phyloP scores from a whole-genome alignment of 2,329 filamentous ascomycete species.

The Clarireedia sp. region DNA sequence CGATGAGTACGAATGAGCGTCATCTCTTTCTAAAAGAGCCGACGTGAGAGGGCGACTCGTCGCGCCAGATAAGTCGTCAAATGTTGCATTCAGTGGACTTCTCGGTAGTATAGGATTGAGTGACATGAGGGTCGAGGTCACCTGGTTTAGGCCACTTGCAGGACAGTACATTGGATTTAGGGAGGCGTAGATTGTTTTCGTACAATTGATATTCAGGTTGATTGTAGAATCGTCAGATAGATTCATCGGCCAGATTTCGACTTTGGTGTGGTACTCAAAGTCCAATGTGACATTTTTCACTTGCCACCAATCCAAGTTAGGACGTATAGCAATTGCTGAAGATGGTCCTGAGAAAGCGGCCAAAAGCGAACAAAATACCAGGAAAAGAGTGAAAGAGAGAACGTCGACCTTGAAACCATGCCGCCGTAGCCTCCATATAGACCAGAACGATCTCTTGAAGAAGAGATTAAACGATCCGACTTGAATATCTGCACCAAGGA shows the following conservation, averaged over 20 bases:
- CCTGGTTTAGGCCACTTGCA: neutral
- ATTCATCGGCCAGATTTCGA: neutral
- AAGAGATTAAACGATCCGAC: neutral
- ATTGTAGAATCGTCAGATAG: no score
- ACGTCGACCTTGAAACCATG: neutral
- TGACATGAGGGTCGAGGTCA: neutral
- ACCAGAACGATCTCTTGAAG: neutral
- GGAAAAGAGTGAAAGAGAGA: neutral
- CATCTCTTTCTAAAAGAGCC: neutral
- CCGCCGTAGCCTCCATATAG: neutral
- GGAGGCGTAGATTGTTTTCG: no score
- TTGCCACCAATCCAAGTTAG: neutral
- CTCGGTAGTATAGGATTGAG: neutral
- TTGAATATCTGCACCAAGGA: neutral
- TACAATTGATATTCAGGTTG: no score
- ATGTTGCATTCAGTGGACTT: neutral
- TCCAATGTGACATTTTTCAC: neutral
- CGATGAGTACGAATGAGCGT: neutral
- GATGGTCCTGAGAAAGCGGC: neutral
- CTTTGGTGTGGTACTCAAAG: neutral
- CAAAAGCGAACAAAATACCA: neutral
- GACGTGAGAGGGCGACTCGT: neutral
- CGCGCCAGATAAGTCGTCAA: neutral
- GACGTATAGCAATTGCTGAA: neutral
- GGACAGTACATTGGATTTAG: neutral